Percentiles rank a stretch among this genome's conserved stretches.
Evolutionary conservation across 495 filamentous ascomycete genomes (phyloP).

Genomic region (Annulohypoxylon bovei): DNA sequence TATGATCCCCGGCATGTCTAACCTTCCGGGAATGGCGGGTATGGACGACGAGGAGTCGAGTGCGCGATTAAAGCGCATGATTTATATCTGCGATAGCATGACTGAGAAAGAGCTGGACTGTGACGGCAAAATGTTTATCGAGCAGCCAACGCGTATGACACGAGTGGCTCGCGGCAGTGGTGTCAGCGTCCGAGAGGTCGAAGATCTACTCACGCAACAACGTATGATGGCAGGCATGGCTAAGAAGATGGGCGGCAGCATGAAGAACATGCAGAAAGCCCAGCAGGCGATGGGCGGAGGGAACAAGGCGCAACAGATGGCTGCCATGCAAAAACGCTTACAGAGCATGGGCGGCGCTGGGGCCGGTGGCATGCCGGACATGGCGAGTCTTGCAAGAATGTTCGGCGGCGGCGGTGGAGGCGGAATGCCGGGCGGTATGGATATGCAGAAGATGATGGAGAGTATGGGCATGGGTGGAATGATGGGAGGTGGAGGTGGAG

Average conservation of each 20-base stretch:
- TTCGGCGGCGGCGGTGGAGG: slow-evolving; percentile 64
- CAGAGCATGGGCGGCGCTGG: slow-evolving; percentile 86
- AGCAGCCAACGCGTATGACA: slow-evolving; percentile 94
- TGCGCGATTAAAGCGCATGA: slow-evolving; percentile 94
- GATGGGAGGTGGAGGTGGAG: slow-evolving; percentile 45
- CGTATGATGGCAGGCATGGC: slow-evolving; percentile 99
- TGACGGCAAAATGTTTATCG: slow-evolving; percentile 92
- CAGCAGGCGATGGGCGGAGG: slow-evolving; percentile 87
- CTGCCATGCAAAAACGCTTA: slow-evolving; percentile 95
- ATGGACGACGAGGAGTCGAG: slow-evolving; percentile 97
- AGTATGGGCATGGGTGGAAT: slow-evolving; percentile 78
- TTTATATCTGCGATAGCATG: slow-evolving; percentile 99
- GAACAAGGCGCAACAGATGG: slow-evolving; percentile 92
- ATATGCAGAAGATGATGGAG: slow-evolving; percentile 86
- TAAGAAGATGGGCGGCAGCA: slow-evolving; percentile 96
- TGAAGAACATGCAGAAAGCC: slow-evolving; percentile 95
- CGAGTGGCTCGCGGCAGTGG: slow-evolving; percentile 89
- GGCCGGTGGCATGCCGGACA: slow-evolving; percentile 74
- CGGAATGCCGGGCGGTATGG: slow-evolving; percentile 74
- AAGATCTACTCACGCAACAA: slow-evolving; percentile 97
- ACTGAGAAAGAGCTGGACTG: slow-evolving; percentile 92
- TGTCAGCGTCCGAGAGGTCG: slow-evolving; percentile 92
- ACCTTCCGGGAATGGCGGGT: slow-evolving; percentile 79
- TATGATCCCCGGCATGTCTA: slow-evolving; percentile 95
- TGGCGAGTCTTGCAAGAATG: slow-evolving; percentile 89